Conservation (phyloP, 139 green algal species). For the Tetraselmis chui region DNA sequence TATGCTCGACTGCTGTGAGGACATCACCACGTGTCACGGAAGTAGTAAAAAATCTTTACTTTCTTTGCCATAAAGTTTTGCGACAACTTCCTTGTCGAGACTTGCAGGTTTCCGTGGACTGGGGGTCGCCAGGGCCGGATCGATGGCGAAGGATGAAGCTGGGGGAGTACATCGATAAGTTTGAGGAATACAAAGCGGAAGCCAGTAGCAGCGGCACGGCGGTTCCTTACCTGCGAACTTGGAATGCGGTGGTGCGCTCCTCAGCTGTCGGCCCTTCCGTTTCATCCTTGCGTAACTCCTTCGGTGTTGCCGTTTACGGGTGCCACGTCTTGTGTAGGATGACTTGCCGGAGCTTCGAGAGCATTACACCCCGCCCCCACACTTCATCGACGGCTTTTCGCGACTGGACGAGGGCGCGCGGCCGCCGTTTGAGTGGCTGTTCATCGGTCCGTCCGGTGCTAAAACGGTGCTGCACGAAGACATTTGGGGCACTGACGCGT, state of each 20-base stretch:
- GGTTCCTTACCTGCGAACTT: neutral
- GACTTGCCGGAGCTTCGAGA: neutral
- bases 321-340: too few species aligned
- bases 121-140: neutral
- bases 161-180: neutral
- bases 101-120: neutral
- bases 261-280: too few species aligned
- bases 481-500: slow-evolving; percentile 21
- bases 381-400: slow-evolving; percentile 12
- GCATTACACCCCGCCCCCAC: neutral
- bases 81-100: too few species aligned
- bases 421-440: slow-evolving; percentile 24
- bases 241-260: neutral
- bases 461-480: slow-evolving; percentile 14
- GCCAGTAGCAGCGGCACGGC: neutral
- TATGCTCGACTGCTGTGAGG: neutral
- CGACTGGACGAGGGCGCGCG: neutral
- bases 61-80: too few species aligned
- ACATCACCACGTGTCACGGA: too few species aligned
- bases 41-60: too few species aligned
- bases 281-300: too few species aligned
- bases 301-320: too few species aligned
- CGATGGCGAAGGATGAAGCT: neutral
- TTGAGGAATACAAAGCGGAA: neutral
- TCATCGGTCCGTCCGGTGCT: slow-evolving; percentile 12